Evolutionary conservation across 257 asterid species (phyloP).

Genomic region (Penstemon newberryi): DNA sequence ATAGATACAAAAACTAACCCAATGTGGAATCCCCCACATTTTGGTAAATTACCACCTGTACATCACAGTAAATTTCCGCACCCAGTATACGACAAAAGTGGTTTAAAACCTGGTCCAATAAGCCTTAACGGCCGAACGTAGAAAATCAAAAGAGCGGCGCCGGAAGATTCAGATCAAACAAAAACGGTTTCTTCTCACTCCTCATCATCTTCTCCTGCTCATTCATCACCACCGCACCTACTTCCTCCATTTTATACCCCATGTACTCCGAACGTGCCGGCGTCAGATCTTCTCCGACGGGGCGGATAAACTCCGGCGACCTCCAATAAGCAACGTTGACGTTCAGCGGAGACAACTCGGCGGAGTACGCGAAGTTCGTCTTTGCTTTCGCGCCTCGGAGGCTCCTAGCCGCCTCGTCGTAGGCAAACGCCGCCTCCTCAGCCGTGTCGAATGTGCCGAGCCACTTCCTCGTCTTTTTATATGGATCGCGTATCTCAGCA

Average conservation of each 20-base stretch:
- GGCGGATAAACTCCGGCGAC: conserved; percentile 25
- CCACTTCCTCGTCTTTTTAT: conserved; percentile 70
- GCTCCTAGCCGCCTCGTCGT: conserved; percentile 58
- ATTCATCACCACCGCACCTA: conserved; percentile 38
- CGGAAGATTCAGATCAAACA: conserved; percentile 66
- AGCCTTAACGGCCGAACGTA: conserved; percentile 15
- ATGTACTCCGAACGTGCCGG: conserved; percentile 35
- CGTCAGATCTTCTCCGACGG: conserved; percentile 18
- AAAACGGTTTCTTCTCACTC: conserved; percentile 45
- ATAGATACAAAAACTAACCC: neutral
- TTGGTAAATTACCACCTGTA: conserved; percentile 18
- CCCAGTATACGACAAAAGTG: conserved; percentile 17
- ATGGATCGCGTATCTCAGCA: conserved; percentile 75
- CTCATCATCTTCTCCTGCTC: conserved; percentile 37
- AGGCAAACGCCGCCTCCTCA: conserved; percentile 69
- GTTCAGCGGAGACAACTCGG: conserved; percentile 19
- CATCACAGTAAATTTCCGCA: conserved; percentile 17
- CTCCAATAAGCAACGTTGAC: conserved; percentile 23
- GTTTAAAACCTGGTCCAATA: conserved; percentile 8
- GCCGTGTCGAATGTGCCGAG: conserved; percentile 74
- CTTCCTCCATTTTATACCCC: conserved; percentile 43
- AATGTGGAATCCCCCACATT: neutral
- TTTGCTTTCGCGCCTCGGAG: conserved; percentile 65
- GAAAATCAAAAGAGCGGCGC: conserved; percentile 47
- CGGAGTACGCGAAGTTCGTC: conserved; percentile 43